phyloP scores from a whole-genome alignment of 805 yeast genomes.

The Ogataea degrootiae region DNA sequence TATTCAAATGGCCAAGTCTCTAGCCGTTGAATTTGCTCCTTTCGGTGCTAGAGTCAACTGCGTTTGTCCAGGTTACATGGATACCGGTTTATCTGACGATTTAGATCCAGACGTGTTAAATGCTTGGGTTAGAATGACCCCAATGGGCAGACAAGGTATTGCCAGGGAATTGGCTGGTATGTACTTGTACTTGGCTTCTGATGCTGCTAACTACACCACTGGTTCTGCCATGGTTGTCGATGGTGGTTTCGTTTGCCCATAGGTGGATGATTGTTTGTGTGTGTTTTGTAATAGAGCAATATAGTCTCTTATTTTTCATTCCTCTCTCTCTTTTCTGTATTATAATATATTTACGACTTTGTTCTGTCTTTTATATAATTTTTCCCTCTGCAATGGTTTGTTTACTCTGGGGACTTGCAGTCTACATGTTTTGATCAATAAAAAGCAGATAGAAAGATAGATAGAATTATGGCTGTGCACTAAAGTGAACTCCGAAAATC shows the following conservation, averaged over 20 bases:
- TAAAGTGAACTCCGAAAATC: no score
- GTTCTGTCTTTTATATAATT: no score
- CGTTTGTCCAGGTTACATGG: constrained; percentile 49
- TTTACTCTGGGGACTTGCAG: no score
- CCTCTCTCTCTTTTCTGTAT: background rate
- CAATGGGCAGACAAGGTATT: constrained; percentile 48
- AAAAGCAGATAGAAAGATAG: no score
- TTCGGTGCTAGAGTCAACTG: constrained; percentile 48
- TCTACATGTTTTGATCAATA: no score
- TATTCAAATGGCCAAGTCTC: constrained; percentile 42
- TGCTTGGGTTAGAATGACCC: constrained; percentile 31
- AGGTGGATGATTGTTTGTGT: background rate
- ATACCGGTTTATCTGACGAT: constrained; percentile 38
- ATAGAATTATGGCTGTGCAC: no score
- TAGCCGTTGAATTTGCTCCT: constrained; percentile 44
- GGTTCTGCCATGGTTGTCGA: constrained; percentile 50
- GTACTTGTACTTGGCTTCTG: constrained; percentile 48
- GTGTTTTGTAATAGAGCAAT: background rate
- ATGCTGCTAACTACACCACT: constrained; percentile 45
- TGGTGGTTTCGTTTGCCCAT: constrained; percentile 40
- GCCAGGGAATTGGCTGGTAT: constrained; percentile 51
- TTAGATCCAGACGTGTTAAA: constrained; percentile 23
- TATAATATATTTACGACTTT: no score
- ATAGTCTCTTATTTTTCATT: background rate
- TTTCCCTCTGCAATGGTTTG: no score